These are phyloP conservation scores for Lodderomyces elongisporus DNA, from an alignment of 1,139 yeast species.

Conservation along the genomic window DNA sequence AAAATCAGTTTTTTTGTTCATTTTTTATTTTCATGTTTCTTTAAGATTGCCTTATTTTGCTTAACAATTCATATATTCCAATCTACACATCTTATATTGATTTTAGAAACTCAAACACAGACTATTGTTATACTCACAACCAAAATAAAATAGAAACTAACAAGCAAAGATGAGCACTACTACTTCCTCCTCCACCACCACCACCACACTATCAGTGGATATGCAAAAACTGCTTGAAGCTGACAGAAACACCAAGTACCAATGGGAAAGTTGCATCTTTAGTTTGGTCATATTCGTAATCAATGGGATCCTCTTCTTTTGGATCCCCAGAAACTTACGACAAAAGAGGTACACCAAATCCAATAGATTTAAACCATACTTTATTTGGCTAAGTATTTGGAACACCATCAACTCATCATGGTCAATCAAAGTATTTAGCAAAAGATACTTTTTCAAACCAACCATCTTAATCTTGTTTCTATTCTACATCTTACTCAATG, in stretches of 20 bases:
- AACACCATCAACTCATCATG: conserved; percentile 25
- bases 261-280: conserved; percentile 33
- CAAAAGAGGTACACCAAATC: conserved; percentile 12
- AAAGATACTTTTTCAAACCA: conserved; percentile 34
- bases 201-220: no score
- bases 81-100: no score
- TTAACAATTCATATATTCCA: no score
- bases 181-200: no score
- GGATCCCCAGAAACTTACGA: conserved; percentile 32
- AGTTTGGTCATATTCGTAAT: conserved; percentile 22
- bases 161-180: no score
- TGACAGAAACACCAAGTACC: conserved; percentile 29
- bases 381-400: conserved; percentile 25
- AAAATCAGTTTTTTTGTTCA: no score
- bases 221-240: conserved; percentile 32
- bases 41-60: no score
- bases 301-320: conserved; percentile 40
- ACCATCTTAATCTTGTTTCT: conserved; percentile 27
- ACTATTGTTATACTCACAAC: no score
- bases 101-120: no score
- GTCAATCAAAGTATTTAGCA: conserved; percentile 5
- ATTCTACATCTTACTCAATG: conserved; percentile 27
- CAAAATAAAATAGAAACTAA: no score
- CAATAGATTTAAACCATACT: conserved; percentile 15
- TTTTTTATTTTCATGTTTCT: no score